These are phyloP conservation scores for Leccinum olivaceopallidum DNA, from an alignment of 768 basidiomycete species.

Conservation along the genomic window DNA sequence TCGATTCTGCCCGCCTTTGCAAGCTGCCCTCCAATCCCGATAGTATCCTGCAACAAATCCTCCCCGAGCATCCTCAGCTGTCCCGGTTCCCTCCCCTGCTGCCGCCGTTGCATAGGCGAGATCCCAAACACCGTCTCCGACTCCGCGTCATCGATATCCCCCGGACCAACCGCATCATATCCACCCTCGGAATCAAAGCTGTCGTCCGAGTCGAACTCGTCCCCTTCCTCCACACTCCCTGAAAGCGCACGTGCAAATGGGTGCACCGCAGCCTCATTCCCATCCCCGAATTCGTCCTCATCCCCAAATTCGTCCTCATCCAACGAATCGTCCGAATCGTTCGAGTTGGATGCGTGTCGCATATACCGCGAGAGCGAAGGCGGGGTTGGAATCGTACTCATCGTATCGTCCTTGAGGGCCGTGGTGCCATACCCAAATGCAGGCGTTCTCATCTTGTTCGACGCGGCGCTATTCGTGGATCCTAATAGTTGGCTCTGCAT, in stretches of 20 bases:
- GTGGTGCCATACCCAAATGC: conserved; percentile 28
- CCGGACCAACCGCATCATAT: conserved; percentile 19
- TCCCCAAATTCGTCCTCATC: conserved; percentile 39
- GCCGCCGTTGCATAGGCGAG: conserved; percentile 48
- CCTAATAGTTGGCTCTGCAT: conserved; percentile 39
- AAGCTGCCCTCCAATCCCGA: conserved; percentile 56
- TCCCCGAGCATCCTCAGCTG: conserved; percentile 61
- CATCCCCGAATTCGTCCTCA: conserved; percentile 41
- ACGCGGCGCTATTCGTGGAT: conserved; percentile 12
- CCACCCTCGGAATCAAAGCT: conserved; percentile 48
- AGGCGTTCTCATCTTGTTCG: conserved; percentile 29
- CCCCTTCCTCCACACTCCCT: conserved; percentile 35
- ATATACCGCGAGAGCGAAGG: conserved; percentile 72
- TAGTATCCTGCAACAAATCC: conserved; percentile 62
- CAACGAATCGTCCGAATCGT: conserved; percentile 59
- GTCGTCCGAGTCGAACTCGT: conserved; percentile 46
- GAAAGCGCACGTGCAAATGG: conserved; percentile 53
- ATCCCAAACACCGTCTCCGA: conserved; percentile 72
- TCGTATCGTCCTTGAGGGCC: conserved; percentile 50
- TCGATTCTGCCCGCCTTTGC: conserved; percentile 50
- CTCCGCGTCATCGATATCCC: conserved; percentile 12
- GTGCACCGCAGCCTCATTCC: conserved; percentile 47
- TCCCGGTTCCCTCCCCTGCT: conserved; percentile 26
- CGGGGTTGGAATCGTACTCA: conserved; percentile 68
- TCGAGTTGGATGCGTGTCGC: conserved; percentile 54